Conservation (phyloP, 2,329 filamentous ascomycete species). For the Talaromyces sp. region DNA sequence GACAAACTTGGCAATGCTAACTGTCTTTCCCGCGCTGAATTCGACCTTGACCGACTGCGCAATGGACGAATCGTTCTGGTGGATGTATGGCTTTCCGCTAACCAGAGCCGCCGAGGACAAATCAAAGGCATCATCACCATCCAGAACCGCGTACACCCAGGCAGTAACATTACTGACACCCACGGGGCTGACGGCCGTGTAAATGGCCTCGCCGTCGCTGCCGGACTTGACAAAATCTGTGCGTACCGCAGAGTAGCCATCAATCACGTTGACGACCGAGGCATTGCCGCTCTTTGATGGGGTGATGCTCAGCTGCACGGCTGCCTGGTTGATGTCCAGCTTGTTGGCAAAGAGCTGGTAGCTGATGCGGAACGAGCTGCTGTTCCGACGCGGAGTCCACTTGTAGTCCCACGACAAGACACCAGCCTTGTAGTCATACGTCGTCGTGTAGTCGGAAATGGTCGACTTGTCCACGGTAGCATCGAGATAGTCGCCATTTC, state of each 20-base stretch:
- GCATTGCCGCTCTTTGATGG: slow-evolving; percentile 49
- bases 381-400: slow-evolving; percentile 53
- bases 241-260: slow-evolving; percentile 63
- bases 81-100: slow-evolving; percentile 44
- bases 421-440: slow-evolving; percentile 59
- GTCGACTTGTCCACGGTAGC: slow-evolving; percentile 54
- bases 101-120: slow-evolving; percentile 40
- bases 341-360: slow-evolving; percentile 65
- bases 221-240: slow-evolving; percentile 55
- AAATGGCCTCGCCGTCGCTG: slow-evolving; percentile 54
- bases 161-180: slow-evolving; percentile 60
- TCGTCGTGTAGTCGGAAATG: slow-evolving; percentile 57
- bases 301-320: slow-evolving; percentile 56
- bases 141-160: slow-evolving; percentile 48
- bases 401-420: slow-evolving; percentile 60
- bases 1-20: slow-evolving; percentile 60
- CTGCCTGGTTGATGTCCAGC: slow-evolving; percentile 55
- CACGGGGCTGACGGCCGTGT: slow-evolving; percentile 58
- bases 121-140: slow-evolving; percentile 34
- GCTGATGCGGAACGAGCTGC: slow-evolving; percentile 51
- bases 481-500: slow-evolving; percentile 51
- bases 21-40: slow-evolving; percentile 48
- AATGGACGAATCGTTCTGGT: slow-evolving; percentile 58
- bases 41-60: slow-evolving; percentile 54
- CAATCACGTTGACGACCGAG: slow-evolving; percentile 61